These are phyloP conservation scores for Malania oleifera DNA, from an alignment of 164 flowering plant genomes.

Conservation along the genomic window DNA sequence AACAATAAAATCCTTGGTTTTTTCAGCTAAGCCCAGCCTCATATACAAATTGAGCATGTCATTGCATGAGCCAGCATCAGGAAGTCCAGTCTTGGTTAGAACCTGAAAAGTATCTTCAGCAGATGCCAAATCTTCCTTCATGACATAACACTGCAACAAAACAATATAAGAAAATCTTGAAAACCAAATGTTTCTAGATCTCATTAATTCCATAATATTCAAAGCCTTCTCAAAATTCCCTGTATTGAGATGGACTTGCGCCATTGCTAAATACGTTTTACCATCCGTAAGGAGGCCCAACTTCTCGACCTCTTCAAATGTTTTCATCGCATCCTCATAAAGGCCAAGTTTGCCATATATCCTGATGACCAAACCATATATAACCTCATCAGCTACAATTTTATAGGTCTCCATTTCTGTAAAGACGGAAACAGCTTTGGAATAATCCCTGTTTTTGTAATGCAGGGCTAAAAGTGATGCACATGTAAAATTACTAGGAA, in stretches of 20 bases:
- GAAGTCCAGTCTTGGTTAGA: slow-evolving; percentile 58
- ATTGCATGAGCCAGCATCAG: slow-evolving; percentile 58
- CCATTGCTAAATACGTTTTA: slow-evolving; percentile 86
- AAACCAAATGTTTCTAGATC: slow-evolving; percentile 51
- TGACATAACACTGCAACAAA: slow-evolving; percentile 59
- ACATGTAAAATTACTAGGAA: slow-evolving; percentile 83
- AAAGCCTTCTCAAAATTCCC: slow-evolving; percentile 62
- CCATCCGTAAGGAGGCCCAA: slow-evolving; percentile 65
- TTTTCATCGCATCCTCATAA: slow-evolving; percentile 69
- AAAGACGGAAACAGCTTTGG: slow-evolving; percentile 80
- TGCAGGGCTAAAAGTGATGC: slow-evolving; percentile 73
- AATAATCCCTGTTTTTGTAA: slow-evolving; percentile 65
- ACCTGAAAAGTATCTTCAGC: slow-evolving; percentile 71
- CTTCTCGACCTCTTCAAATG: slow-evolving; percentile 60
- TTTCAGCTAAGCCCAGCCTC: slow-evolving; percentile 42
- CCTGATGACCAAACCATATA: slow-evolving; percentile 76
- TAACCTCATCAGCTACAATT: slow-evolving; percentile 77
- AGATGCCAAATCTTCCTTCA: slow-evolving; percentile 53
- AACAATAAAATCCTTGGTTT: slow-evolving; percentile 55
- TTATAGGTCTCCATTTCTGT: slow-evolving; percentile 63
- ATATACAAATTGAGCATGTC: slow-evolving; percentile 72
- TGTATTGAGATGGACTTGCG: slow-evolving; percentile 67
- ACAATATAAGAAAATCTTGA: slow-evolving; percentile 67
- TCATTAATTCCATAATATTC: slow-evolving; percentile 54
- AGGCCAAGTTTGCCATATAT: slow-evolving; percentile 96